Evolutionary conservation across 495 filamentous ascomycete genomes (phyloP).

Genomic region (Xylaria venustula): DNA sequence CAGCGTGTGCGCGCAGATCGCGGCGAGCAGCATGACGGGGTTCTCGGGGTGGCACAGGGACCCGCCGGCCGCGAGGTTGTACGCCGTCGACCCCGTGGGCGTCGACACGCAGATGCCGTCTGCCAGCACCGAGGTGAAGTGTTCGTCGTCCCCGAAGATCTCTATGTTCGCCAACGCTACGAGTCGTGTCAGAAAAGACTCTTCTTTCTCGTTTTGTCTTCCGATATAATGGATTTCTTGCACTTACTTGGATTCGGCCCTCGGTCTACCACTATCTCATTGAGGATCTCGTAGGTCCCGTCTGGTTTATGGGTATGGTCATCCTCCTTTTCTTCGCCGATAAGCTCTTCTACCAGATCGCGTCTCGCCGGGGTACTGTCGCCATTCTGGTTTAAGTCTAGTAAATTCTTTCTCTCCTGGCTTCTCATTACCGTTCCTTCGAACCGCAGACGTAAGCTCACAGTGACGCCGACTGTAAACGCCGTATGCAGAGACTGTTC

Average conservation of each 20-base stretch:
- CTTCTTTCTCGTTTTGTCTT: too few species aligned
- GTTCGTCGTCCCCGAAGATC: conserved; percentile 92
- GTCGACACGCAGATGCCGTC: conserved; percentile 90
- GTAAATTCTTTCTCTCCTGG: conserved; percentile 42
- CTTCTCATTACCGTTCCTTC: conserved; percentile 94
- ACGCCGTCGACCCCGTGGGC: conserved; percentile 91
- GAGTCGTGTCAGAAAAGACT: conserved; percentile 9
- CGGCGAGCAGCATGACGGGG: conserved; percentile 91
- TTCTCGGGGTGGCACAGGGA: conserved; percentile 96
- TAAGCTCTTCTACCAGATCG: conserved; percentile 86
- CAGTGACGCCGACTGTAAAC: conserved; percentile 80
- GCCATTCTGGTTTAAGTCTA: conserved; percentile 27
- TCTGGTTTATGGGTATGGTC: conserved; percentile 79
- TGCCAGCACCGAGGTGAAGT: conserved; percentile 83
- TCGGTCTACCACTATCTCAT: conserved; percentile 87
- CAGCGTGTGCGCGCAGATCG: conserved; percentile 94
- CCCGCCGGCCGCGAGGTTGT: conserved; percentile 94
- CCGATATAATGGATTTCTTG: not conserved
- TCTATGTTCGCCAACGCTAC: conserved; percentile 82
- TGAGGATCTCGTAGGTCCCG: conserved; percentile 81
- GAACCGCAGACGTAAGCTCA: conserved; percentile 85
- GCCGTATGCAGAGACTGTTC: conserved; percentile 66
- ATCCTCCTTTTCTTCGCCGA: conserved; percentile 79
- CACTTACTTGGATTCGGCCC: conserved; percentile 82
- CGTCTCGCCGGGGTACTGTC: conserved; percentile 32